Base-by-base conservation (phyloP, 768 basidiomycete genomes). In the Boletus sp. region DNA sequence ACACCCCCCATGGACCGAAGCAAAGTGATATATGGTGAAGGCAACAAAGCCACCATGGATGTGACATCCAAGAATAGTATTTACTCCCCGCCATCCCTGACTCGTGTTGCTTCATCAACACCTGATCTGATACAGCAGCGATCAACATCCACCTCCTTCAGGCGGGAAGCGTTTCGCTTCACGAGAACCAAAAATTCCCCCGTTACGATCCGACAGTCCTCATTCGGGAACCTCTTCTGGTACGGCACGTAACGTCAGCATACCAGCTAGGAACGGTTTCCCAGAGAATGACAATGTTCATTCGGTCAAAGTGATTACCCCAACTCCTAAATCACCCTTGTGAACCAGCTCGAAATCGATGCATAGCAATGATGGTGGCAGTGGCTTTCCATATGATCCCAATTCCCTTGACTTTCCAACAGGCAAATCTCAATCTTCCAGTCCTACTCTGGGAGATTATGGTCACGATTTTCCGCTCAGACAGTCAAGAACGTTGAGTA, bases 401-500 rank as follows among this genome's bases (percentile, higher is more conserved):
- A 66, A 57, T 36, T 67, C 64, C 20, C 41, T 73, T 15, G 61
- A 68, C 37, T 72, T 73, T 52, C 71, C 72, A 32, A 59, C 56
- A 33, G 78, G 28, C 57, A 75, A 52, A 66, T 76, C 56, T 73
- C 80, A 41, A 54, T 71, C 55, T 65, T 72, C 49, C 71, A 74
- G 39, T 64, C 76, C 47, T 57, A 68, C 52, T 60, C 67, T 47
- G 18, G 63, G 68, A 33, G 78, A 76, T 45, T 71, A 73, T 54
- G 61, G 61, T 47, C 55, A 64, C 39, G 73, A 74, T 47, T 64
- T 66, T 50, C 74, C 79, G 57, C 71, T 73, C 54, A 79, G 86
- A 51, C 85, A 87, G 64, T 89, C 87, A 28, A 75, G 86, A 48
- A 82, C 82, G 11, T 86, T 86, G 7, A 83, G 80, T 57, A 78